Evolutionary conservation across 768 basidiomycete species (phyloP).

Genomic region (Russula sp.): DNA sequence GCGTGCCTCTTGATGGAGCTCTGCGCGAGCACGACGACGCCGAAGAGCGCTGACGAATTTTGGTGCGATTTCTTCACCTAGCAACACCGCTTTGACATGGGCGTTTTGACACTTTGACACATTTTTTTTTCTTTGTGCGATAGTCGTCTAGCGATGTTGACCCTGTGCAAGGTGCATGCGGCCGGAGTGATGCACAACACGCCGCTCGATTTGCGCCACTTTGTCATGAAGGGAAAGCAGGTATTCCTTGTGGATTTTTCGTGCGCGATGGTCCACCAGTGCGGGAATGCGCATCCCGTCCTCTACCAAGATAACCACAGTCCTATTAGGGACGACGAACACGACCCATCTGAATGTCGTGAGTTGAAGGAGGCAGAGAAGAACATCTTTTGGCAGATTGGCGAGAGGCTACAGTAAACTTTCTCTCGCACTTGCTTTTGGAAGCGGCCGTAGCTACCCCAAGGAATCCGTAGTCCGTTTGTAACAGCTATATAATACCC

Average conservation of each 20-base stretch:
- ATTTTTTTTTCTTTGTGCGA: not conserved
- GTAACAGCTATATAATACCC: not conserved
- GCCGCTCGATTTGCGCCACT: conserved; percentile 10
- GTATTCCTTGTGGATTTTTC: conserved; percentile 15
- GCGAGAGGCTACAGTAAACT: not conserved
- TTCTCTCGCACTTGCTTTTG: not conserved
- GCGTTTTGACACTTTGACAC: too few species aligned
- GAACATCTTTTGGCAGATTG: conserved; percentile 1
- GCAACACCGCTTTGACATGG: too few species aligned
- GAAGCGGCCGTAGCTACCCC: too few species aligned
- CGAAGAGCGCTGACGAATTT: conserved; percentile 5
- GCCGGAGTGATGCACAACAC: conserved; percentile 10
- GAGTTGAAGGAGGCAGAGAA: not conserved
- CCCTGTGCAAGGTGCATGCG: conserved; percentile 9
- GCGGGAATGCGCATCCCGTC: not conserved
- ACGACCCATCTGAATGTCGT: not conserved
- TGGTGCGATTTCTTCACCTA: not conserved
- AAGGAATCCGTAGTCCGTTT: not conserved
- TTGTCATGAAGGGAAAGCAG: conserved; percentile 13
- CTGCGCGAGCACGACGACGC: not conserved
- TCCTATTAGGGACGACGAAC: not conserved
- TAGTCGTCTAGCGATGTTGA: conserved; percentile 15
- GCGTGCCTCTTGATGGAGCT: conserved; percentile 14
- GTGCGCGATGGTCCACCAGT: not conserved
- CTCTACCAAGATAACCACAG: not conserved